Evolutionary conservation across 2,329 filamentous ascomycete genomes (phyloP).

Genomic region (Exserohilum turcica): DNA sequence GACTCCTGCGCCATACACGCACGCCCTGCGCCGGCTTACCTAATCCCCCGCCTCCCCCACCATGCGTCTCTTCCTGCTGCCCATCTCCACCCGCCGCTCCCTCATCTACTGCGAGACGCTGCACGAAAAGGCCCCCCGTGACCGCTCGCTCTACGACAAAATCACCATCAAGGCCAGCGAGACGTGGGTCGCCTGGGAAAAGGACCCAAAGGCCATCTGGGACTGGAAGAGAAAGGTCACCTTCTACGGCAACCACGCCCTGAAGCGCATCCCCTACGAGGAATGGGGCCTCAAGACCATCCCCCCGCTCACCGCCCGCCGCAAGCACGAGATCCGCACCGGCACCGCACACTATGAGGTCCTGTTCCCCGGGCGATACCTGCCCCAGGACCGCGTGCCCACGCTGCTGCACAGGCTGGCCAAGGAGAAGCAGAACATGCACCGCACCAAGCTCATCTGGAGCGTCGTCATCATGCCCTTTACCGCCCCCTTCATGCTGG

Average conservation of each 20-base stretch:
- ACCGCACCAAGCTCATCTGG: conserved; percentile 77
- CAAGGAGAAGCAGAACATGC: conserved; percentile 78
- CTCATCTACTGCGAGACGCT: conserved; percentile 89
- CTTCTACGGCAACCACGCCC: conserved; percentile 80
- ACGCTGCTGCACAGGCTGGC: conserved; percentile 72
- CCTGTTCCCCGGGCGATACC: conserved; percentile 73
- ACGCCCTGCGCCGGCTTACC: conserved; percentile 11
- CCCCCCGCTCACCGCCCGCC: conserved; percentile 74
- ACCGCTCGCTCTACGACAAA: conserved; percentile 68
- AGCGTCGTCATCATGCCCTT: conserved; percentile 68
- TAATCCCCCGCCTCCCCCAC: conserved; percentile 11
- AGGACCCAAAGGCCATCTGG: conserved; percentile 62
- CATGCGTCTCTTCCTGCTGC: conserved; percentile 94
- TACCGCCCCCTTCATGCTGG: conserved; percentile 76
- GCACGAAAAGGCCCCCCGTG: conserved; percentile 56
- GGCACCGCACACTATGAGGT: conserved; percentile 72
- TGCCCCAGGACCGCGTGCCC: conserved; percentile 67
- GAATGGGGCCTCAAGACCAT: conserved; percentile 98
- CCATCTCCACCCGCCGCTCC: conserved; percentile 87
- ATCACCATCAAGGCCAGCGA: conserved; percentile 71
- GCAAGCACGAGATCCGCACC: conserved; percentile 66
- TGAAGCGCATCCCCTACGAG: conserved; percentile 89
- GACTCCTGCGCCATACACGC: conserved; percentile 26
- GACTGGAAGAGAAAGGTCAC: conserved; percentile 91
- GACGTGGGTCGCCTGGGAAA: conserved; percentile 87